A percentile compares a stretch with the other conserved stretches of the same genome.
phyloP scores from a whole-genome alignment of 208 protist species.

The Angomonas ambiguus region DNA sequence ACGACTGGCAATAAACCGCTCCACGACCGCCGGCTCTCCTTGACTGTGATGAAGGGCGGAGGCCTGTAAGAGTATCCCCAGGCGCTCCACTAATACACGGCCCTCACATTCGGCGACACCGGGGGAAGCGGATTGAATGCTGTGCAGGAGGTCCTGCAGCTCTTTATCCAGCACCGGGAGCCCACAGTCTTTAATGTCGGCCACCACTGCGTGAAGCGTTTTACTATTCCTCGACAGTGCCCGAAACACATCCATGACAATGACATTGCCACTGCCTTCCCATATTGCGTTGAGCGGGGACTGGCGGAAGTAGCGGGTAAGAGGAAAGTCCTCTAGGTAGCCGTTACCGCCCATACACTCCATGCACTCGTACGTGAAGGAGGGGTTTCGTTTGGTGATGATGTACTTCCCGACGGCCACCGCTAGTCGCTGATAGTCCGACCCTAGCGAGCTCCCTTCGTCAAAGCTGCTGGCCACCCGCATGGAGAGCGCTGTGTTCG shows the following conservation, averaged over 20 bases:
- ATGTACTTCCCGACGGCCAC: slow-evolving; percentile 36
- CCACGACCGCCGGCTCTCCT: not conserved
- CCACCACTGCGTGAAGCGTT: slow-evolving; percentile 2
- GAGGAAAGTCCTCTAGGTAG: slow-evolving; percentile 29
- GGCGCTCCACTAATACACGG: slow-evolving; percentile 14
- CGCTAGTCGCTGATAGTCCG: slow-evolving; percentile 26
- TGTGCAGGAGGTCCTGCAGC: not conserved
- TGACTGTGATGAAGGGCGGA: slow-evolving; percentile 15
- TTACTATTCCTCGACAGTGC: not conserved
- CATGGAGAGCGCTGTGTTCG: slow-evolving; percentile 5
- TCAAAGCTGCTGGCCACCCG: slow-evolving; percentile 23
- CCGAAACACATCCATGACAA: slow-evolving; percentile 33
- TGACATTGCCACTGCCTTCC: slow-evolving; percentile 43
- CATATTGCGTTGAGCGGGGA: slow-evolving; percentile 31
- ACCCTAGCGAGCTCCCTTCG: not conserved
- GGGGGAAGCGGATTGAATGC: not conserved
- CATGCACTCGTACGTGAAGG: slow-evolving; percentile 26
- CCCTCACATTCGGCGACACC: slow-evolving; percentile 5
- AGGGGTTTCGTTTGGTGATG: slow-evolving; percentile 25
- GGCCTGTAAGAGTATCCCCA: slow-evolving; percentile 18
- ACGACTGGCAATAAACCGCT: slow-evolving; percentile 13
- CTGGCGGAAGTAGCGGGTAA: slow-evolving; percentile 31
- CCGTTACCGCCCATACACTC: slow-evolving; percentile 35
- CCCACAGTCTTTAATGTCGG: not conserved
- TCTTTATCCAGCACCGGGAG: not conserved